A percentile compares a stretch with the other conserved stretches of the same genome.
These are phyloP conservation scores for Phytopythium kandeliae DNA, from an alignment of 352 stramenopile genomes.

Conservation along the genomic window DNA sequence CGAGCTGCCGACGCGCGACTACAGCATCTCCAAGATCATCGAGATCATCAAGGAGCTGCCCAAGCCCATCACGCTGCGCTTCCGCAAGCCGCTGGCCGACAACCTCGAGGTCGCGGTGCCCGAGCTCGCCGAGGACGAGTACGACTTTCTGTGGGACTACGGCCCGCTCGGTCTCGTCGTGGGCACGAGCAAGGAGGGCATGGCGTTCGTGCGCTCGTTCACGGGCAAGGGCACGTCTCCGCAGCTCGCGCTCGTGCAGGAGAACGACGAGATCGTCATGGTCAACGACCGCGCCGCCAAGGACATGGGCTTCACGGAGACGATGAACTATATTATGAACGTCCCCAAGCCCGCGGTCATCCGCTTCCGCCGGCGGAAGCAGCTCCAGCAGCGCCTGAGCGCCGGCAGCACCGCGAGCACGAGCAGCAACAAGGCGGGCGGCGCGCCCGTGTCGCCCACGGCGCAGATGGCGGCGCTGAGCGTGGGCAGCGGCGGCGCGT, in stretches of 20 bases:
- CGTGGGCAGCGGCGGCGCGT: slow-evolving; percentile 10
- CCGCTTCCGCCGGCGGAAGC: slow-evolving; percentile 43
- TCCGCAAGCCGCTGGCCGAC: slow-evolving; percentile 50
- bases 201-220: slow-evolving; percentile 77
- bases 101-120: slow-evolving; percentile 45
- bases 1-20: slow-evolving; percentile 59
- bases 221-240: slow-evolving; percentile 75
- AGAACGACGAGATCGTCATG: slow-evolving; percentile 79
- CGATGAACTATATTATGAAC: slow-evolving; percentile 85
- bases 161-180: slow-evolving; percentile 68
- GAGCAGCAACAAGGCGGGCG: slow-evolving; percentile 10
- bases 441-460: slow-evolving; percentile 11
- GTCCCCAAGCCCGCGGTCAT: slow-evolving; percentile 76
- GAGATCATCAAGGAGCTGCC: slow-evolving; percentile 66
- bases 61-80: slow-evolving; percentile 76
- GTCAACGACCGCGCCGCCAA: slow-evolving; percentile 57
- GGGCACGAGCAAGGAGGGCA: slow-evolving; percentile 37
- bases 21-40: slow-evolving; percentile 71
- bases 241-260: slow-evolving; percentile 58
- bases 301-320: slow-evolving; percentile 62
- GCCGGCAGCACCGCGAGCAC: slow-evolving; percentile 6
- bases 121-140: slow-evolving; percentile 54
- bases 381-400: not conserved
- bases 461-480: slow-evolving; percentile 18
- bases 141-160: slow-evolving; percentile 84